These are phyloP conservation scores for Nicotiana attenuata DNA, from an alignment of 257 asterid species.

Conservation along the genomic window DNA sequence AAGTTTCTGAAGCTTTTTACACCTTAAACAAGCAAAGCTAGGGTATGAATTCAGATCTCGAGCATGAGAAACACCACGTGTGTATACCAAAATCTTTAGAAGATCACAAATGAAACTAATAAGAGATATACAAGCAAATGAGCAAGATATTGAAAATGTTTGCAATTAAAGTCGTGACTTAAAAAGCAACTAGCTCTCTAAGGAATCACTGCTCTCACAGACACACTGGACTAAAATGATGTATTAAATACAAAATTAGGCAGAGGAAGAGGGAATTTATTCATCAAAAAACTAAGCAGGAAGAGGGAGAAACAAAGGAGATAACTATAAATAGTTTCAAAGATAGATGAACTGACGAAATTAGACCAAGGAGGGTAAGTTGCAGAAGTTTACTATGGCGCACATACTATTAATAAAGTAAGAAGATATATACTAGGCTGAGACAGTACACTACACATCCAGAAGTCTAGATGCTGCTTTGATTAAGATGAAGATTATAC, in stretches of 20 bases:
- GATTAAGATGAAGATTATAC: not conserved
- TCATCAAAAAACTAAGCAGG: not conserved
- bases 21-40: not conserved
- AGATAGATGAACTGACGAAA: not conserved
- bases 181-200: not conserved
- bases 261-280: too few species aligned
- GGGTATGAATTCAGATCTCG: not conserved
- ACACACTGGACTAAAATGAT: not conserved
- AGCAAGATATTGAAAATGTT: not conserved
- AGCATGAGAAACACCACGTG: not conserved
- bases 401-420: not conserved
- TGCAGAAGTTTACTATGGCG: not conserved
- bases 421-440: not conserved
- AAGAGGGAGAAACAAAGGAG: not conserved
- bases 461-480: constrained; percentile 1
- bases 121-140: not conserved
- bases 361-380: not conserved
- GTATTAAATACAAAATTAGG: not conserved
- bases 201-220: not conserved
- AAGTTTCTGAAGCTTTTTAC: not conserved
- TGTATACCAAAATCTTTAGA: not conserved
- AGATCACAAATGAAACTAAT: not conserved
- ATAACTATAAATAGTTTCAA: not conserved
- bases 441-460: not conserved
- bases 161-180: not conserved